Evolutionary conservation across 495 filamentous ascomycete species (phyloP), one percentile per base, ranked within the genome.

Genomic region (Schizothecium vesticola): DNA sequence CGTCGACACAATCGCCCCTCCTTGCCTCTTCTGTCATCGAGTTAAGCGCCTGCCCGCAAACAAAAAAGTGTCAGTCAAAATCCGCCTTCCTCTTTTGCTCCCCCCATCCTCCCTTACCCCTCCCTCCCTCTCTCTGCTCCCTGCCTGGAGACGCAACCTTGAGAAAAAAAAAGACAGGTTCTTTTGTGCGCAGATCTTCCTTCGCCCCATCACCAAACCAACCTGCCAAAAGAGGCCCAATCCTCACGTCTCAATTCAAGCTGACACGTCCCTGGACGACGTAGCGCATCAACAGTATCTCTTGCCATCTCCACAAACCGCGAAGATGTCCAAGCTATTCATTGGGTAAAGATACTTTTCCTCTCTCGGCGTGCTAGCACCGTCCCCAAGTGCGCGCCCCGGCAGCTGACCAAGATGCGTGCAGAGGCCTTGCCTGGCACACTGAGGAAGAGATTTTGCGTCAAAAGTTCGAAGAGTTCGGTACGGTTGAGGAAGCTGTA

Each of bases 341-440:
- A 90, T 97, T 75, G 93, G 93, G 93, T 96, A 85, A 81, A 89
- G 65, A 56, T 26, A 7, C 59, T 61, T 61, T 61, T 51, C n/a
- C 19, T 51, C 43, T n/a, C 19, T 51, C 43, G 43, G 43, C 43
- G 43, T 51, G 16, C 59, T 22, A 65, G 56, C 57, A 59, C 57
- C 57, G 25, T 59, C 25, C 9, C 21, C 57, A 59, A 12, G 22
- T 10, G 57, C 57, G n/a, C 25, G 22, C 23, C 24, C 21, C 51
- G 26, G 36, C 58, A 36, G 65, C 67, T 80, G 61, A 77, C 66
- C 63, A 43, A 36, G 36, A 65, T 59, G 59, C 33, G 24, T 28
- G 59, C 71, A 97, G 94, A 74, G 94, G 94, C 85, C 93, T 98
- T 71, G 92, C 94, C 70, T 98, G 94, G 94, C 94, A 97, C 85